These are phyloP conservation scores for Coprinellus micaceus DNA, from an alignment of 768 basidiomycete genomes.

Conservation along the genomic window DNA sequence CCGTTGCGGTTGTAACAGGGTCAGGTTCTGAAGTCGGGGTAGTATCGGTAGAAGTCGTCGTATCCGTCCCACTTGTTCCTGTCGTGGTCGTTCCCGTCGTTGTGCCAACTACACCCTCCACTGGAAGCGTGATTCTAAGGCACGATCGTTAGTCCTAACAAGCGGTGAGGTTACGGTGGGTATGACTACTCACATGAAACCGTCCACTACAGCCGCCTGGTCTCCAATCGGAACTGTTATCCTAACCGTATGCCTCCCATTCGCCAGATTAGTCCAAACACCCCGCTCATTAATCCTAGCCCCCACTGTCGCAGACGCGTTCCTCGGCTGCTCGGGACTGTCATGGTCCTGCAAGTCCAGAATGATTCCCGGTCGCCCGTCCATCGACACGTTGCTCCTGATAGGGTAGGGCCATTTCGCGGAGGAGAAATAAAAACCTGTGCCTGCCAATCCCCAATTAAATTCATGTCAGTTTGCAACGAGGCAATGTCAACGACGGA, in stretches of 20 bases:
- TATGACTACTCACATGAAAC: background rate
- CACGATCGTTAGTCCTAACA: too few species aligned
- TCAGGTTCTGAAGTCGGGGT: background rate
- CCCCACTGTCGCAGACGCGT: background rate
- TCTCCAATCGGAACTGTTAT: background rate
- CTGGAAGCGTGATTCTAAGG: too few species aligned
- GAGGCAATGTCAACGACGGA: too few species aligned
- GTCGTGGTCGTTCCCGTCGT: background rate
- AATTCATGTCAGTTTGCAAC: background rate
- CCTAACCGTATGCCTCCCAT: background rate
- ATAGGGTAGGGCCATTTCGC: background rate
- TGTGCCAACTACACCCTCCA: too few species aligned
- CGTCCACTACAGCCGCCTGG: background rate
- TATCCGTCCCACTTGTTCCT: background rate
- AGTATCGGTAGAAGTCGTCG: background rate
- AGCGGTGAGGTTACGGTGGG: too few species aligned
- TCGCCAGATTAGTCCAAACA: background rate
- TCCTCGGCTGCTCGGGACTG: background rate
- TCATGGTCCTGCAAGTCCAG: constrained; percentile 1
- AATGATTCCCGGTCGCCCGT: background rate
- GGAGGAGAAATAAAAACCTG: background rate
- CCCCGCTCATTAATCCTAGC: background rate
- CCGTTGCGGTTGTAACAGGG: background rate
- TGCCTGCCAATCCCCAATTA: background rate
- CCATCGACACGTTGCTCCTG: background rate